Evolutionary conservation across 129 eudicot genomes (phyloP), one percentile per base, ranked within the genome.

Genomic region (Lactuca sativa): DNA sequence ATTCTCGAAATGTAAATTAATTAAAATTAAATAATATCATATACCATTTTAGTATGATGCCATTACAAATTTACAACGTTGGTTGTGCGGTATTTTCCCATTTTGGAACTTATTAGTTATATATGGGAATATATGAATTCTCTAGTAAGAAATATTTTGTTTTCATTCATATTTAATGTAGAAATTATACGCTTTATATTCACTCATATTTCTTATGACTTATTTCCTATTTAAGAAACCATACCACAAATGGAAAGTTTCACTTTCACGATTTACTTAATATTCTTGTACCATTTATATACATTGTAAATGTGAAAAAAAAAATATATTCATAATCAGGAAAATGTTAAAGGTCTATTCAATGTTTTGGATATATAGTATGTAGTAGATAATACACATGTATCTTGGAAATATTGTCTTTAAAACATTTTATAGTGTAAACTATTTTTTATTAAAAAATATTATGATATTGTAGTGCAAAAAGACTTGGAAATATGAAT

Each of bases 81-180:
- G 65, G 79, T 79, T 41, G 62, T 37, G 58, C 59, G 79, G 74
- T 11, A 18, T 59, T 82, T 75, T 66, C 81, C 64, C 13, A 10
- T 60, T 10, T 62, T 10, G 48, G 75, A 71, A 47, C 15, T 38
- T 14, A 49, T 70, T 61, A 40, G 51, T 70, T 53, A 70, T 75
- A 47, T 40, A 70, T 38, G 66, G 78, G 52, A 70, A 60, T 73
- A 62, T 67, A 55, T 67, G 78, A 61, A 73, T 67, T 78, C 67
- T 66, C n/a, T 53, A 61, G 78, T 2, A 73, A 67, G 75, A 79
- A 73, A 53, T 73, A 63, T 73, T 73, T 67, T 63, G 75, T 63
- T 59, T 60, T 67, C 70, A 55, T 73, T 43, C 71, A 43, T 61
- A 55, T 74, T 78, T 72, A 66, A 66, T 66, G 51, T n/a, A 74